A percentile compares a stretch with the other conserved stretches of the same genome.
Conservation (phyloP, 2,329 filamentous ascomycete species). For the Sphaerulina musiva region DNA sequence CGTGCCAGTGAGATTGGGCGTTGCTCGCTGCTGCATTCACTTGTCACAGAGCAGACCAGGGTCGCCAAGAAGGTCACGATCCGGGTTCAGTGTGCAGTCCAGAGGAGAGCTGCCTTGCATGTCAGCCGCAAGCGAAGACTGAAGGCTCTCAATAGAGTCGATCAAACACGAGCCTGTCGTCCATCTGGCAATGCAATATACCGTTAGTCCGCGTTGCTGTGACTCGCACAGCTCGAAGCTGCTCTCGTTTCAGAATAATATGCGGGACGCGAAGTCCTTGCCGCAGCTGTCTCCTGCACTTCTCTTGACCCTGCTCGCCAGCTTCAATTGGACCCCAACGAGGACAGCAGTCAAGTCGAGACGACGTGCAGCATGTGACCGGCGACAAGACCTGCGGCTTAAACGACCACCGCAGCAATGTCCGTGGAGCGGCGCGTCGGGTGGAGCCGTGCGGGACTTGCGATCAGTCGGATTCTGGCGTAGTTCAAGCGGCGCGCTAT, state of each 20-base stretch:
- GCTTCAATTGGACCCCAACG: background rate
- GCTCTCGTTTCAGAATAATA: conserved; percentile 11
- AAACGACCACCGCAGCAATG: conserved; percentile 1
- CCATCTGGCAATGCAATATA: conserved; percentile 3
- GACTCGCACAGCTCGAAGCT: background rate
- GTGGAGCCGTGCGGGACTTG: conserved; percentile 2
- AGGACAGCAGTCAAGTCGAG: background rate
- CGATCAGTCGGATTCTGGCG: conserved; percentile 8
- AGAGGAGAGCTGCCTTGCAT: conserved; percentile 5
- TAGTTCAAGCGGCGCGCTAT: background rate
- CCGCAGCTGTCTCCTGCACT: background rate
- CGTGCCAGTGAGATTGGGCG: background rate
- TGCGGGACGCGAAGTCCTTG: conserved; percentile 12
- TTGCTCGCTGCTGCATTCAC: background rate
- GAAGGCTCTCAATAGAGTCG: background rate
- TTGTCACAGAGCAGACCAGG: background rate
- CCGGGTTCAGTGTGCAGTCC: background rate
- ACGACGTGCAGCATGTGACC: background rate
- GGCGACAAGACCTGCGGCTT: background rate
- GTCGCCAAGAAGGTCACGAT: background rate
- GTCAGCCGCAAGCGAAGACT: conserved; percentile 5
- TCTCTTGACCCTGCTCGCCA: background rate
- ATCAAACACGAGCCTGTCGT: background rate
- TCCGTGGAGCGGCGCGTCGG: background rate
- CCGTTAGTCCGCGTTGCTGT: conserved; percentile 10